These are phyloP conservation scores for Combretum micranthum DNA, from an alignment of 345 rosid genomes.

Conservation along the genomic window DNA sequence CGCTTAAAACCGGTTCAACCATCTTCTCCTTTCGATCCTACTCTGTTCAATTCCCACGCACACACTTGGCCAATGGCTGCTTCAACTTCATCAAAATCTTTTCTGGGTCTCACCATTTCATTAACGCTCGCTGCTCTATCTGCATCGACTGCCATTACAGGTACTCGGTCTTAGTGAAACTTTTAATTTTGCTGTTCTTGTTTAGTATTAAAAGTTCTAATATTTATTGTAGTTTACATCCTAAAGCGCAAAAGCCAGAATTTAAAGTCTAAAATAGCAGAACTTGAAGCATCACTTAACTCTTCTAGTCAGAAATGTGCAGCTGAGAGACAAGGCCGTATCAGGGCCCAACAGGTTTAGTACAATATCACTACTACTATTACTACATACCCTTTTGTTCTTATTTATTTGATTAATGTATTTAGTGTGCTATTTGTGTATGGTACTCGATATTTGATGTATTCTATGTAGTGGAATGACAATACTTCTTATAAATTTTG, in stretches of 20 bases:
- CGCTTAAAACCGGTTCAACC: too few species aligned
- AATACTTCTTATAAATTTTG: too few species aligned
- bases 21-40: too few species aligned
- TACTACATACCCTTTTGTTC: background rate
- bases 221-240: conserved; percentile 31
- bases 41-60: background rate
- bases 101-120: conserved; percentile 3
- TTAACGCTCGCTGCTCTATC: conserved; percentile 25
- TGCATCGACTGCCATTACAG: conserved; percentile 26
- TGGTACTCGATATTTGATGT: too few species aligned
- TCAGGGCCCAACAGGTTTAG: conserved; percentile 77
- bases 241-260: conserved; percentile 35
- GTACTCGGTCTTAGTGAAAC: conserved; percentile 11
- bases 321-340: conserved; percentile 86
- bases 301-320: conserved; percentile 54
- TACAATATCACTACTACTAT: background rate
- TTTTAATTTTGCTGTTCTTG: background rate
- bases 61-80: background rate
- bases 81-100: background rate
- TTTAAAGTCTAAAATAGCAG: conserved; percentile 26
- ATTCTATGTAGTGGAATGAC: too few species aligned
- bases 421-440: background rate
- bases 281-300: conserved; percentile 55
- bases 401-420: background rate
- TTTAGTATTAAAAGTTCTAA: background rate